Evolutionary conservation across 176 grass and related monocot species (phyloP), one percentile per base, ranked within the genome.

Genomic region (Stipa capillata): DNA sequence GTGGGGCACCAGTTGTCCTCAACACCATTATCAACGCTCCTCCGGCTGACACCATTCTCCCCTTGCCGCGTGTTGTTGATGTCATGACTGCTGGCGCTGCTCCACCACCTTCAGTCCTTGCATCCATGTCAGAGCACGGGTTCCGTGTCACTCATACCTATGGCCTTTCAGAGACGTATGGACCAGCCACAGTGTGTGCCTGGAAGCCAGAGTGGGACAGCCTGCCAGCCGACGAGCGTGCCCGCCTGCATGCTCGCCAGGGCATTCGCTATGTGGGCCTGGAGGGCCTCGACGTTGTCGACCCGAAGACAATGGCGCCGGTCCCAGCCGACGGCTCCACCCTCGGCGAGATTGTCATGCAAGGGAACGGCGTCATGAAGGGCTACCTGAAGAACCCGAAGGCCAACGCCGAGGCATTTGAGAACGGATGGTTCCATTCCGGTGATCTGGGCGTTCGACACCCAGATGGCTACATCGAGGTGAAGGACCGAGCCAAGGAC

Each of bases 161-260:
- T 4, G 96, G 96, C 40, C 81, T 98, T 33, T 94, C 96, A 0
- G 96, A 98, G 77, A 98, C 96, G 18, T 98, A 87, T 11, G 96
- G 96, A 3, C 96, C 92, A 16, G 91, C 92, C 8, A 94, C 92
- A 29, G 84, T 95, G 45, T 98, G 96, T 28, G 83, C 87, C 24
- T 98, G 96, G 96, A 98, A 98, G 61, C 87, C 96, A 8, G 96
- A 98, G 54, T 98, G 96, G 96, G 88, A 94, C 77, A 43, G n/a
- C 13, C 82, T 98, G 36, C 85, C 85, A 1, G 58, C 60, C 6
- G 87, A 91, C 18, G 87, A 92, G 59, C 89, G 87, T 29, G 87
- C 96, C 34, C 80, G 87, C 12, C 71, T 94, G 70, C 92, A 94
- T 25, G 83, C 95, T 27, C 89, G 95, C 4, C 95, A 94, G 89